Base-by-base conservation (phyloP, 2,329 filamentous ascomycete genomes). In the Xylariaceae sp. region DNA sequence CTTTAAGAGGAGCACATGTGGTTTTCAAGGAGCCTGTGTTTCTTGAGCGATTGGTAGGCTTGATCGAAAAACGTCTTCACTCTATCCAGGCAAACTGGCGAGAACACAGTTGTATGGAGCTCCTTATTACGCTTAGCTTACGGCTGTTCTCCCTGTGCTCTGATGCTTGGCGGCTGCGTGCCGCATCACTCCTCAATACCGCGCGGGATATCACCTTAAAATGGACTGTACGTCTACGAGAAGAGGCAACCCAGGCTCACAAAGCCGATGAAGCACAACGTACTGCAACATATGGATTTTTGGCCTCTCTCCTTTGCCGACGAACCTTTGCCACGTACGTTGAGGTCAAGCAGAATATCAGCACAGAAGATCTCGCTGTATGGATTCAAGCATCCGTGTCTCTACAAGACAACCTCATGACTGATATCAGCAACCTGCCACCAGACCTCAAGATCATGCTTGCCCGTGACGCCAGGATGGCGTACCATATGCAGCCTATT, bases 41-140 rank as follows among this genome's bases (percentile, higher is more conserved):
- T 60, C 81, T 81, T 30, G 8, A 62, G 0, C 74, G 73, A 4
- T 69, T 89, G 0, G 52, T 77, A 0, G 70, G 78, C 0, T 77
- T 83, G 42, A 67, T 89, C 0, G 64, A 73, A 52, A 57, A 55
- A 1, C 70, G 74, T 1, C 58, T 88, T 0, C 66, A 73, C 0
- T 66, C 69, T 0, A 79, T 89, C 6, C 67, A 70, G 0, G 69
- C 73, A 0, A 89, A 84, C 48, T 87, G 83, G 81, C 75, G 85
- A 0, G 86, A 89, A 58, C 73, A 73, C 0, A 71, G 81, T 49
- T 77, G 76, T 17, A 64, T 64, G 62, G 52, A 62, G 17, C 6
- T 64, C 0, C 37, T 64, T 2, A 47, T 64, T 34, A 56, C 53
- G 0, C 55, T 64, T 1, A 50, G 59, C 10, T 51, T 65, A 23